A percentile compares a stretch with the other conserved stretches of the same genome.
Evolutionary conservation across 305 asterid genomes (phyloP).

Genomic region (Rubia peregrina): DNA sequence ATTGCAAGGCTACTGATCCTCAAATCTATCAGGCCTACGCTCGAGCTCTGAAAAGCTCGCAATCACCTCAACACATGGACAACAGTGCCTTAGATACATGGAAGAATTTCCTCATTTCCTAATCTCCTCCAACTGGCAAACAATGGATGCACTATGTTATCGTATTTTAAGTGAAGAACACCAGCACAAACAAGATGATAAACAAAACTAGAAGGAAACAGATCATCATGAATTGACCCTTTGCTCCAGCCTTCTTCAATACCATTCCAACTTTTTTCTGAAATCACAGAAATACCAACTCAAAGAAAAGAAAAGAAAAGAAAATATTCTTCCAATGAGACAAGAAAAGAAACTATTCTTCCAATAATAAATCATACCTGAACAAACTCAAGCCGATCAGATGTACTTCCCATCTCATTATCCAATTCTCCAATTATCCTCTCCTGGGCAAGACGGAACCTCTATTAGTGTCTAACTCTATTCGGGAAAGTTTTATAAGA

Average conservation of each 20-base stretch:
- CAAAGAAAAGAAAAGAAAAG: neutral
- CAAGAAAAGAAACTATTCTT: no score
- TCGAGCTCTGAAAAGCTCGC: no score
- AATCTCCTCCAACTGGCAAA: neutral
- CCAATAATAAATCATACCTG: constrained; percentile 52
- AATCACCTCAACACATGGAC: no score
- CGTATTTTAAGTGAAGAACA: constrained; percentile 35
- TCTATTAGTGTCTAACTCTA: neutral
- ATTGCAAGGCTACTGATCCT: no score
- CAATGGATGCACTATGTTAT: neutral
- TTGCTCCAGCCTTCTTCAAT: constrained; percentile 87
- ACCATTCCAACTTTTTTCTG: constrained; percentile 91
- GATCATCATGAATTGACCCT: constrained; percentile 68
- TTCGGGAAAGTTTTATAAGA: neutral
- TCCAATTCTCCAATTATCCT: constrained; percentile 75
- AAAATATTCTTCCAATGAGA: constrained; percentile 1
- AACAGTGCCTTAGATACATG: no score
- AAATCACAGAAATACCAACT: constrained; percentile 9
- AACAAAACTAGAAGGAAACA: constrained; percentile 42
- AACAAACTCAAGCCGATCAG: constrained; percentile 95
- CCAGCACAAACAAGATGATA: constrained; percentile 41
- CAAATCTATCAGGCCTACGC: no score
- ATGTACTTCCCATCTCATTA: constrained; percentile 85
- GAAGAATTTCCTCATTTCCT: no score
- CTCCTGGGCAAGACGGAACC: constrained; percentile 41